Base-by-base conservation (phyloP, 768 basidiomycete species). In the Macrolepiota albuminosa region DNA sequence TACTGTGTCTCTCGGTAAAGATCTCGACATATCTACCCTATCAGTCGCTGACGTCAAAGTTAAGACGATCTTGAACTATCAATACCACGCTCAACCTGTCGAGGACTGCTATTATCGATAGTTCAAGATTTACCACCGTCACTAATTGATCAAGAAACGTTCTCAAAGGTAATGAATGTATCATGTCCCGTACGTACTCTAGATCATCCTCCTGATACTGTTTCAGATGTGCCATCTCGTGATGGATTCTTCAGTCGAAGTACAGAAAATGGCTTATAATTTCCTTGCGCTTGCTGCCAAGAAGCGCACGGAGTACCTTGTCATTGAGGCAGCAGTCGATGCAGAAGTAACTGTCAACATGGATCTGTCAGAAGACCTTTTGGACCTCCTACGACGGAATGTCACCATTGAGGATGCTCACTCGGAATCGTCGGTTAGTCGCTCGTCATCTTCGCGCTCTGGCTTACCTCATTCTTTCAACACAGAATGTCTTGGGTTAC, bases 281-380 rank as follows among this genome's bases (percentile, higher is more conserved):
- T 77, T 97, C 2, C 78, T 96, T 29, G 81, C 78, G 39, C 77
- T 77, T 48, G 88, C 91, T 11, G 87, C 93, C 21, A 76, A 77
- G 64, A 88, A 85, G 67, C 80, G 84, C 39, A 96, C 95, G 0
- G 89, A 95, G 57, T 74, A 90, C 59, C 78, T 95, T 46, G 93
- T 97, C 31, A 84, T 98, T 40, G 93, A 98, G 67, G 87, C 88
- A 2, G 91, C 86, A 7, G 88, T 93, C 14, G 90, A 93, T 50
- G 79, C 82, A 0, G 88, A 91, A 54, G 81, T 76, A 3, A 67
- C 68, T 2, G 68, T 83, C 37, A 78, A 78, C 48, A 75, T 82
- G 24, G 76, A 81, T 26, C 74, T 96, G 11, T 93, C 95, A 0
- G 11, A 54, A 0, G 88, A 92, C 65, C 75, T 97, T 24, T 63